Conservation (phyloP, 2,329 filamentous ascomycete genomes). For the Fusarium musae region DNA sequence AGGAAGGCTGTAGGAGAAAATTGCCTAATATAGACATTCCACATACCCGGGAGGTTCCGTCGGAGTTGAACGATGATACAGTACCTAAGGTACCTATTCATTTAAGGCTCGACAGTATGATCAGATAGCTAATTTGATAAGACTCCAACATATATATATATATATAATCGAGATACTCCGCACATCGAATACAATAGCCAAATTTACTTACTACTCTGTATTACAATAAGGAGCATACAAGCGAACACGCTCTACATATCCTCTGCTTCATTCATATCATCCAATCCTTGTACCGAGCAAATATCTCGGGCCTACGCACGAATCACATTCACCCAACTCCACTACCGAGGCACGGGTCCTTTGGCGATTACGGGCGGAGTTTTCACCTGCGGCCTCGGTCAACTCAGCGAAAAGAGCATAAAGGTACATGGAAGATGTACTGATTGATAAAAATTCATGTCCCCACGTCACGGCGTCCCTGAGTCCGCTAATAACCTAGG, state of each 20-base stretch:
- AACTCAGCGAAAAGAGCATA: conserved; percentile 32
- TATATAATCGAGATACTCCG: not conserved
- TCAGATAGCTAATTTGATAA: too few species aligned
- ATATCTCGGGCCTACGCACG: conserved; percentile 21
- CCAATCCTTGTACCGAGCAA: not conserved
- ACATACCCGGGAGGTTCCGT: not conserved
- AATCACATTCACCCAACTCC: conserved; percentile 32
- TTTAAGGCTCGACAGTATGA: not conserved
- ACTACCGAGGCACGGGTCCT: conserved; percentile 39
- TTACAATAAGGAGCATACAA: not conserved
- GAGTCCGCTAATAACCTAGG: conserved; percentile 18
- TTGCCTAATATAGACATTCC: conserved; percentile 5
- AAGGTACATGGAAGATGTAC: not conserved
- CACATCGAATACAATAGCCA: not conserved
- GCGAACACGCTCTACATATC: not conserved
- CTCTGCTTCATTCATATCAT: not conserved
- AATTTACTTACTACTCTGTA: not conserved
- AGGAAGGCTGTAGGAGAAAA: not conserved
- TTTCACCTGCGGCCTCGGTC: not conserved
- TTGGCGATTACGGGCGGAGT: conserved; percentile 8
- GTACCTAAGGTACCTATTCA: too few species aligned
- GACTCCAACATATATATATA: not conserved
- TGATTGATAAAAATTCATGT: conserved; percentile 23
- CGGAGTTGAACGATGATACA: not conserved
- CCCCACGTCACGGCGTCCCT: conserved; percentile 3